Percentiles rank a stretch among this genome's conserved stretches.
phyloP scores from a whole-genome alignment of 108 stramenopile species.

The Cyclotella atomus region DNA sequence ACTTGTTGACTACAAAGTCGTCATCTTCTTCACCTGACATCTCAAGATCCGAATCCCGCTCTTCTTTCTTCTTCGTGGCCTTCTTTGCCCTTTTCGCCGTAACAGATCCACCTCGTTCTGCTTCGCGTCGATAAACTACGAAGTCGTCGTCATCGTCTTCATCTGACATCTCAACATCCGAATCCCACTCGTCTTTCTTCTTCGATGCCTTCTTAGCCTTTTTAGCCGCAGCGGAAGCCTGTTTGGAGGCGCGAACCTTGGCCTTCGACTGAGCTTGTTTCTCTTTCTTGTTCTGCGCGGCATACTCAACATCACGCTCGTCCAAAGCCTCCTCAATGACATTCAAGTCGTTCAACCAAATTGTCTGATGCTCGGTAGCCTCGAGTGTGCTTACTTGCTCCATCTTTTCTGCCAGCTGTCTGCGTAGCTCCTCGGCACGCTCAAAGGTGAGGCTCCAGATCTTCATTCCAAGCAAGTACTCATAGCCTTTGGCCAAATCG shows the following conservation, averaged over 20 bases:
- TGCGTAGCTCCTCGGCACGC: constrained; percentile 90
- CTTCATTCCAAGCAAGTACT: constrained; percentile 99
- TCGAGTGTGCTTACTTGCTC: constrained; percentile 79
- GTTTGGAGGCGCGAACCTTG: constrained; percentile 44
- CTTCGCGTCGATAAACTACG: not conserved
- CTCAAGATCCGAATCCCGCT: constrained; percentile 68
- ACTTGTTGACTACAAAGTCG: not conserved
- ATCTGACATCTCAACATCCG: constrained; percentile 50
- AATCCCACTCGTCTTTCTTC: constrained; percentile 50
- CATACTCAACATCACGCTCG: constrained; percentile 68
- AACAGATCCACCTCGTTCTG: too few relatives aligned
- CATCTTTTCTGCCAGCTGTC: constrained; percentile 84
- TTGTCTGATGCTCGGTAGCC: constrained; percentile 76
- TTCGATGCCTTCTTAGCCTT: constrained; percentile 43
- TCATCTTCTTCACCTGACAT: constrained; percentile 20
- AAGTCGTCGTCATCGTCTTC: constrained; percentile 8
- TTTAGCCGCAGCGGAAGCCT: constrained; percentile 30
- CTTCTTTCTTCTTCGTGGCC: constrained; percentile 56
- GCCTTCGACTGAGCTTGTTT: constrained; percentile 62
- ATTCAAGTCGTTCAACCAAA: constrained; percentile 96
- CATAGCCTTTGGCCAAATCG: constrained; percentile 92
- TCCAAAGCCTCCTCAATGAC: constrained; percentile 91
- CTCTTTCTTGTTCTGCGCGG: constrained; percentile 65
- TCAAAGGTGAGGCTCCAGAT: constrained; percentile 98
- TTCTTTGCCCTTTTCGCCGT: constrained; percentile 28